Evolutionary conservation across 116 monocot genomes (phyloP).

Genomic region (Dioscorea cayenensis): DNA sequence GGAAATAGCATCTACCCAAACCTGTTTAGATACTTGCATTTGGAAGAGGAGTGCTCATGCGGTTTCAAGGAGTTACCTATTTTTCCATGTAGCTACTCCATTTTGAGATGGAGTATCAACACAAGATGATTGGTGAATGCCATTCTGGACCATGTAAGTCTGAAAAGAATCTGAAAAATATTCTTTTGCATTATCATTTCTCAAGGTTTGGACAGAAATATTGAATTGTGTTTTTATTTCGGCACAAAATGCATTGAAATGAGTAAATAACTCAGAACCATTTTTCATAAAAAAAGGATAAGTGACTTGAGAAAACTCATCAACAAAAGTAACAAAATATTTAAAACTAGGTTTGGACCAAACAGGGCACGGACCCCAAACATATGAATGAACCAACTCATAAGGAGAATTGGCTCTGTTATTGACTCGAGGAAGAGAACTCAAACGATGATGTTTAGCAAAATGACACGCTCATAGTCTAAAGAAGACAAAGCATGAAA

Average conservation of each 20-base stretch:
- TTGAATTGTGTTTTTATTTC: not conserved
- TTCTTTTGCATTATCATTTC: not conserved
- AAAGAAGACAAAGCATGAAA: too few relatives aligned
- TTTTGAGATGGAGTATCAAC: not conserved
- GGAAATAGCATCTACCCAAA: not conserved
- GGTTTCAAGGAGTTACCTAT: constrained; percentile 2
- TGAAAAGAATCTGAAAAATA: not conserved
- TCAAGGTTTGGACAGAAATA: not conserved
- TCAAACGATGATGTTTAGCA: too few relatives aligned
- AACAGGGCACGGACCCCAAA: too few relatives aligned
- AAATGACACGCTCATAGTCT: not conserved
- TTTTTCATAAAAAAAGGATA: too few relatives aligned
- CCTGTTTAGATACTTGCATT: not conserved
- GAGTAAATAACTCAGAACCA: too few relatives aligned
- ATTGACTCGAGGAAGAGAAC: too few relatives aligned
- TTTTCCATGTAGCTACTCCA: not conserved
- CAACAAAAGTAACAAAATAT: too few relatives aligned
- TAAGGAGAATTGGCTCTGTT: too few relatives aligned
- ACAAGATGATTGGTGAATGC: not conserved
- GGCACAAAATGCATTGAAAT: too few relatives aligned
- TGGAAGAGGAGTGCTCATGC: constrained; percentile 6
- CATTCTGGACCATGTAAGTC: not conserved
- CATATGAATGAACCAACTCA: too few relatives aligned
- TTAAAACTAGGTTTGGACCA: too few relatives aligned
- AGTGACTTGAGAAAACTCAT: too few relatives aligned